Conservation (phyloP, 2,329 filamentous ascomycete genomes). For the Pseudogymnoascus sp. region DNA sequence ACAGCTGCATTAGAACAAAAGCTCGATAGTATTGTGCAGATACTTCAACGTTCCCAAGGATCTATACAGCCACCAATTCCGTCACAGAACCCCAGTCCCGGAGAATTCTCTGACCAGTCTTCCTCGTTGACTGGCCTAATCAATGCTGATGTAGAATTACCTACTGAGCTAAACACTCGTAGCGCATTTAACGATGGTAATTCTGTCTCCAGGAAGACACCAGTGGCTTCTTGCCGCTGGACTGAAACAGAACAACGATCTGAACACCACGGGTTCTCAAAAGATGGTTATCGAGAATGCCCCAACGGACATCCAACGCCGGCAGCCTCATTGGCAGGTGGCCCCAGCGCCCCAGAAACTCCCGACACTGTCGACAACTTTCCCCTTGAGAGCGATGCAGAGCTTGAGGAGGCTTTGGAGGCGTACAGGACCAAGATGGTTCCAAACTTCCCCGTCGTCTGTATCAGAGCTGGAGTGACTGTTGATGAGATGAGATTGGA, state of each 20-base stretch:
- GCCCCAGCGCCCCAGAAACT: background rate
- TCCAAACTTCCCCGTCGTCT: conserved; percentile 13
- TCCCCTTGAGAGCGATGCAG: background rate
- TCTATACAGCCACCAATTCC: background rate
- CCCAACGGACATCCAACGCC: background rate
- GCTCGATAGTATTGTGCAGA: conserved; percentile 16
- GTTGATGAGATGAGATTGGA: background rate
- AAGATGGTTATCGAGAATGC: background rate
- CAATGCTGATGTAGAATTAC: background rate
- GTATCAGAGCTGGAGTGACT: background rate
- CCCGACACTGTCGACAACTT: background rate
- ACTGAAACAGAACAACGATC: background rate
- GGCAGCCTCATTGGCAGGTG: background rate
- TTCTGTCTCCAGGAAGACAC: background rate
- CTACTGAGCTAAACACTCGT: too few species aligned
- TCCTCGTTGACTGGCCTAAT: background rate
- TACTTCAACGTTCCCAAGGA: conserved; percentile 13
- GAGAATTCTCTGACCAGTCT: background rate
- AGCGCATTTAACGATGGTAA: background rate
- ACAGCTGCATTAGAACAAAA: conserved; percentile 17
- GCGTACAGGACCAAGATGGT: conserved; percentile 12
- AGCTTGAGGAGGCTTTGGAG: conserved; percentile 11
- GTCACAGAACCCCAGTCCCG: background rate
- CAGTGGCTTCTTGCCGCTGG: background rate
- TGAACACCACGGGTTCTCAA: background rate